Evolutionary conservation across 495 filamentous ascomycete genomes (phyloP).

Genomic region (Penicillium canescens): DNA sequence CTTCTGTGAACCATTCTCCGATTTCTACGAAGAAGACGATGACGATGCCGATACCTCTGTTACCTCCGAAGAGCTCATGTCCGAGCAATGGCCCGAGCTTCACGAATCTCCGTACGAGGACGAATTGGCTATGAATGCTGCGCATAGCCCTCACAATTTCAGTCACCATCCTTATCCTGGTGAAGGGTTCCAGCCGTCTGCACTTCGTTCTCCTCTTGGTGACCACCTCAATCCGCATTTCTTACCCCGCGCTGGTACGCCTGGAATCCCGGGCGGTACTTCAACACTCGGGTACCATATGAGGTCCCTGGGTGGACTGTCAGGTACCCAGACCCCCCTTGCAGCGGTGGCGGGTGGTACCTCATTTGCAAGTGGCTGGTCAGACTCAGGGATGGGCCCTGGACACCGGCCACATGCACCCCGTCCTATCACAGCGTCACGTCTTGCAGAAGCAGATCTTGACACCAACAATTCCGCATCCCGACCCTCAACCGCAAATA

Average conservation of each 20-base stretch:
- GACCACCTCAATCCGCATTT: constrained; percentile 64
- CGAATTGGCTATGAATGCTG: constrained; percentile 29
- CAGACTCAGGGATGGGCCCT: constrained; percentile 32
- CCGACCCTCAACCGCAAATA: constrained; percentile 46
- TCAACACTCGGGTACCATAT: constrained; percentile 91
- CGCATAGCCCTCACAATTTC: constrained; percentile 21
- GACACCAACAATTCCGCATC: constrained; percentile 39
- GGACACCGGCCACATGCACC: constrained; percentile 15
- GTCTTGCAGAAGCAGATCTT: constrained; percentile 29
- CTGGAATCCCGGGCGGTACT: constrained; percentile 80
- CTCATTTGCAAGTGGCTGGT: constrained; percentile 54
- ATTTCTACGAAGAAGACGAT: constrained; percentile 91
- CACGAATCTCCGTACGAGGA: constrained; percentile 36
- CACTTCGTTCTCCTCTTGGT: constrained; percentile 43
- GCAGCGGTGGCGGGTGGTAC: constrained; percentile 78
- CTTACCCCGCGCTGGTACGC: constrained; percentile 63
- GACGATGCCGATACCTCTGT: constrained; percentile 46
- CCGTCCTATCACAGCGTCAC: constrained; percentile 13
- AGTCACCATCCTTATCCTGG: constrained; percentile 28
- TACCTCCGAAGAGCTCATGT: constrained; percentile 36
- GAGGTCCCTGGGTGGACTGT: constrained; percentile 68
- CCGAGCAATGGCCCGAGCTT: constrained; percentile 31
- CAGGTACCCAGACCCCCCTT: constrained; percentile 83
- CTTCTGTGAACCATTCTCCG: constrained; percentile 89
- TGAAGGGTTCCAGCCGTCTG: constrained; percentile 32